These are phyloP conservation scores for Draba incana DNA, from an alignment of 345 rosid species.

Conservation along the genomic window DNA sequence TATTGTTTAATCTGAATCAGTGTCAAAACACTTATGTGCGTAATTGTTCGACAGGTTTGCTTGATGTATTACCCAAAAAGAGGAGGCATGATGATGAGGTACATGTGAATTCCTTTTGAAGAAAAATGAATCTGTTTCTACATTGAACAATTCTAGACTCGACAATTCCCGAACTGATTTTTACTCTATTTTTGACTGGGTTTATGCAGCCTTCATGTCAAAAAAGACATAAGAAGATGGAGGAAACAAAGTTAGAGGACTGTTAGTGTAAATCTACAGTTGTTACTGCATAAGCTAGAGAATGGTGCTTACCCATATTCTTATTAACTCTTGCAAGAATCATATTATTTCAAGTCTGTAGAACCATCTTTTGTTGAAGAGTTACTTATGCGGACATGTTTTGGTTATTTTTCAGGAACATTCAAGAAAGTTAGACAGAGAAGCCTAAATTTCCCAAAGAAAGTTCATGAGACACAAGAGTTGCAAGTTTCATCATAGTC, in stretches of 20 bases:
- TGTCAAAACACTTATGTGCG: background rate
- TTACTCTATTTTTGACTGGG: background rate
- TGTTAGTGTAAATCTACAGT: slow-evolving; percentile 58
- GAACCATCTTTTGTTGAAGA: slow-evolving; percentile 2
- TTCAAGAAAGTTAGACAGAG: slow-evolving; percentile 60
- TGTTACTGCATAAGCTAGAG: slow-evolving; percentile 36
- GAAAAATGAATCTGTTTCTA: background rate
- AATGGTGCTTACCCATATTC: slow-evolving; percentile 43
- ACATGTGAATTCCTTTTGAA: slow-evolving; percentile 41
- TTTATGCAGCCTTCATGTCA: slow-evolving; percentile 53
- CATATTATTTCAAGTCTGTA: slow-evolving; percentile 20
- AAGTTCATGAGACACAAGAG: slow-evolving; percentile 43
- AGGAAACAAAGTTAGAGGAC: slow-evolving; percentile 55
- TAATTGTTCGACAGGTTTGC: slow-evolving; percentile 1
- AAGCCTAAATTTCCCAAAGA: slow-evolving; percentile 48
- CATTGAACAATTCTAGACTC: background rate
- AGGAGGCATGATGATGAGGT: slow-evolving; percentile 63
- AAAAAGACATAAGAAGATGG: slow-evolving; percentile 55
- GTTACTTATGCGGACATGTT: background rate
- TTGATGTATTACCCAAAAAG: slow-evolving; percentile 56
- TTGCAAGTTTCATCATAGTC: slow-evolving; percentile 43
- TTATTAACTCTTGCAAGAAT: slow-evolving; percentile 13
- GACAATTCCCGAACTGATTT: background rate
- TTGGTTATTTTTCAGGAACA: slow-evolving; percentile 41
- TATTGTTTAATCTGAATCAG: background rate